Conservation (phyloP, 106 monocot species). For the Ottelia alismoides region DNA sequence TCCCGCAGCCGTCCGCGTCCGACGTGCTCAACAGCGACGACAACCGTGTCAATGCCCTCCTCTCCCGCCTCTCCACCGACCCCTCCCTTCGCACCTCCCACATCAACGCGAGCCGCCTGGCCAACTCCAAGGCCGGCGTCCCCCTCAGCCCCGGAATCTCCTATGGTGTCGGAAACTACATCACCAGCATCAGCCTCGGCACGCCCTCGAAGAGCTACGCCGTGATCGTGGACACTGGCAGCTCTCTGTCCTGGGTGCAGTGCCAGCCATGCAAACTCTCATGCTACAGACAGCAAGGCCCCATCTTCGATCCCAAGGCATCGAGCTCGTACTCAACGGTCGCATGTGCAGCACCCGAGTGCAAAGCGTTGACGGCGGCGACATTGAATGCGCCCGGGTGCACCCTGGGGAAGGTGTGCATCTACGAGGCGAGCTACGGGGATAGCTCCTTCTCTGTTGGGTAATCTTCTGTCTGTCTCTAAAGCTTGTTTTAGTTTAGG, state of each 20-base stretch:
- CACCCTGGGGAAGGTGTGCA: conserved; percentile 33
- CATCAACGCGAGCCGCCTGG: too few relatives aligned
- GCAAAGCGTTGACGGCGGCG: conserved; percentile 33
- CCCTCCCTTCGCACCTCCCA: neutral
- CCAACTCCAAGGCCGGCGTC: too few relatives aligned
- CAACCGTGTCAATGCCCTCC: conserved; percentile 30
- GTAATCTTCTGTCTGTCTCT: too few relatives aligned
- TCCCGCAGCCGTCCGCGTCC: conserved; percentile 11
- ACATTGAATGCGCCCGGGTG: conserved; percentile 69
- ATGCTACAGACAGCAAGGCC: conserved; percentile 39
- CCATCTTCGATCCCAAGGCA: conserved; percentile 56
- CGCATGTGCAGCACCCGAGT: conserved; percentile 41
- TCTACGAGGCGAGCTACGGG: conserved; percentile 81
- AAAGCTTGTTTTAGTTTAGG: too few relatives aligned
- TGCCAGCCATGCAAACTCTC: conserved; percentile 64
- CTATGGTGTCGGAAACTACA: conserved; percentile 62
- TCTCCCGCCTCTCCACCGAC: conserved; percentile 19
- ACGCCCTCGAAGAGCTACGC: conserved; percentile 37
- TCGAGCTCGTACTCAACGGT: conserved; percentile 40
- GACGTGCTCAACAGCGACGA: conserved; percentile 46
- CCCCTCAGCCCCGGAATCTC: conserved; percentile 29
- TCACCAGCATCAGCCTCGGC: conserved; percentile 57
- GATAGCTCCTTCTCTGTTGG: conserved; percentile 85
- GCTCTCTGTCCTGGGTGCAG: conserved; percentile 86
- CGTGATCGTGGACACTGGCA: conserved; percentile 90